phyloP scores from a whole-genome alignment of 2,329 filamentous ascomycete species.

The Diaporthe helianthi region DNA sequence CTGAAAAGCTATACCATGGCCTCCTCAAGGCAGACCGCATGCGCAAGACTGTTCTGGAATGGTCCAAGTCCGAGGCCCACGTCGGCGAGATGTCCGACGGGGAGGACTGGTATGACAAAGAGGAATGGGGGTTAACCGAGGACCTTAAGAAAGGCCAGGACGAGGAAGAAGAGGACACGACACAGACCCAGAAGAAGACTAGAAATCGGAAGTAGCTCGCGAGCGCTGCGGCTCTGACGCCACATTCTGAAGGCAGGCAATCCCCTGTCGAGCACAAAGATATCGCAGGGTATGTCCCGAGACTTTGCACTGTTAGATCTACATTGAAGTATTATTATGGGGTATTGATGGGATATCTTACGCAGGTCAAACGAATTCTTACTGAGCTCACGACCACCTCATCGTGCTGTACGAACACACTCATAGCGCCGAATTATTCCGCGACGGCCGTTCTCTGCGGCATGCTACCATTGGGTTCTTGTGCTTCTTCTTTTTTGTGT shows the following conservation, averaged over 20 bases:
- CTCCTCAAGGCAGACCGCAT: constrained; percentile 76
- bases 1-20: constrained; percentile 71
- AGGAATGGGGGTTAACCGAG: constrained; percentile 78
- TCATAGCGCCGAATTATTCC: neutral
- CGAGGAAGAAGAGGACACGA: constrained; percentile 78
- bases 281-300: neutral
- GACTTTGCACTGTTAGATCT: too few species aligned
- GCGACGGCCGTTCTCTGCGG: neutral
- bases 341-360: too few species aligned
- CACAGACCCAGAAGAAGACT: constrained; percentile 66
- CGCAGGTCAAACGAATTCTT: neutral
- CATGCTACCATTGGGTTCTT: neutral
- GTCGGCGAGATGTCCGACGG: constrained; percentile 82
- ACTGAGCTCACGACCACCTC: neutral
- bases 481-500: neutral
- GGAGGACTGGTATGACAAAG: constrained; percentile 87
- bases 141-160: constrained; percentile 83
- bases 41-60: constrained; percentile 73
- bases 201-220: constrained; percentile 57
- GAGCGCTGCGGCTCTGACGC: neutral
- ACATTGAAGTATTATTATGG: neutral
- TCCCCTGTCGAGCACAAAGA: neutral
- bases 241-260: neutral
- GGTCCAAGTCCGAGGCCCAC: constrained; percentile 81
- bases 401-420: neutral